phyloP scores from a whole-genome alignment of 2,329 filamentous ascomycete species.

The Lasiodiplodia gonubiensis region DNA sequence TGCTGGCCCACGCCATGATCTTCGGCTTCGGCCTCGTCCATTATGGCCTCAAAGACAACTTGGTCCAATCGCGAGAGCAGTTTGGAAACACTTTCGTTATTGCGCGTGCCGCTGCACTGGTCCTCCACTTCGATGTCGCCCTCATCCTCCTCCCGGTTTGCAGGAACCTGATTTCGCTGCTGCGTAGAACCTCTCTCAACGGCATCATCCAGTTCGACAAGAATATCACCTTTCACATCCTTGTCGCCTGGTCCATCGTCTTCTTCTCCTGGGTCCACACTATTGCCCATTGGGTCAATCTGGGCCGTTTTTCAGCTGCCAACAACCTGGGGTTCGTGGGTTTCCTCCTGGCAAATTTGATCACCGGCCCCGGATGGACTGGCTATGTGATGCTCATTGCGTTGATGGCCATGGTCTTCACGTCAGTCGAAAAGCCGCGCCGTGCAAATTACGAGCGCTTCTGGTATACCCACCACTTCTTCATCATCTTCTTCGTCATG shows the following conservation, averaged over 20 bases:
- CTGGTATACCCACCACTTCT: constrained; percentile 90
- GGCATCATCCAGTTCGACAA: constrained; percentile 89
- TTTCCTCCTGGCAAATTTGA: constrained; percentile 77
- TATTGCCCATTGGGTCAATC: constrained; percentile 86
- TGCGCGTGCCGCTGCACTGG: constrained; percentile 75
- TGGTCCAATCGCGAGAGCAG: constrained; percentile 59
- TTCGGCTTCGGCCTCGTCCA: constrained; percentile 82
- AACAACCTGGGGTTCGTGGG: constrained; percentile 79
- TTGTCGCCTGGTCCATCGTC: constrained; percentile 83
- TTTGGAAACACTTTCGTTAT: constrained; percentile 80
- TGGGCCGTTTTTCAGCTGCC: constrained; percentile 75
- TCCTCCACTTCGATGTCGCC: constrained; percentile 81
- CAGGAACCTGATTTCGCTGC: constrained; percentile 80
- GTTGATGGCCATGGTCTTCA: constrained; percentile 78
- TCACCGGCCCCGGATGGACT: constrained; percentile 82
- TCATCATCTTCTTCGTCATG: constrained; percentile 87
- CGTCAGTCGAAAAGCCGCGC: constrained; percentile 77
- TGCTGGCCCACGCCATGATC: constrained; percentile 74
- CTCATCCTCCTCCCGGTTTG: constrained; percentile 82
- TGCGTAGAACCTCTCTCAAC: constrained; percentile 80
- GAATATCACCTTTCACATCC: constrained; percentile 88
- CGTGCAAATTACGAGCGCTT: constrained; percentile 86
- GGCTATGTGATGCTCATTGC: constrained; percentile 83
- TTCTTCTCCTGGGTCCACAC: constrained; percentile 89
- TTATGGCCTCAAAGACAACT: constrained; percentile 68